Percentiles rank a stretch among this genome's conserved stretches.
phyloP scores from a whole-genome alignment of 1,284 basidiomycete genomes.

The Earliella scabrosa region DNA sequence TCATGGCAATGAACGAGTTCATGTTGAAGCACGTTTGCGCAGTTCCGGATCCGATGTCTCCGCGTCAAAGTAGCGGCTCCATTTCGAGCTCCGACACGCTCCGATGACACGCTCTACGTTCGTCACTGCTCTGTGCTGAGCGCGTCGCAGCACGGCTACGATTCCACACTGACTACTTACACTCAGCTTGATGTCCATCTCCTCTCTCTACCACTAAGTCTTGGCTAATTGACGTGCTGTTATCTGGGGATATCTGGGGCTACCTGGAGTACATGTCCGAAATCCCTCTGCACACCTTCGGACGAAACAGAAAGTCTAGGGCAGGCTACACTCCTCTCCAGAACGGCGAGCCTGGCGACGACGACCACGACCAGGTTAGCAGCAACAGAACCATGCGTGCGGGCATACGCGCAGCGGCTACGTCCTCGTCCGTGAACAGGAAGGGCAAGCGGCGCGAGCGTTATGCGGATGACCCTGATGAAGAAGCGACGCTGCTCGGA shows the following conservation, averaged over 20 bases:
- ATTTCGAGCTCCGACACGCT: too few species aligned
- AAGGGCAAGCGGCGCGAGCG: constrained; percentile 51
- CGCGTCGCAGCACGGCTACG: too few species aligned
- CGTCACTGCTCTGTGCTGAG: too few species aligned
- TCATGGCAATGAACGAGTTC: too few species aligned
- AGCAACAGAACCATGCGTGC: constrained; percentile 33
- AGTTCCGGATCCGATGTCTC: too few species aligned
- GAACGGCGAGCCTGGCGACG: constrained; percentile 36
- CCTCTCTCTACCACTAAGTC: constrained; percentile 1
- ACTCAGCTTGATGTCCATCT: constrained; percentile 12
- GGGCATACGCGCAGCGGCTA: constrained; percentile 42
- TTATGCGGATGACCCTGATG: constrained; percentile 65
- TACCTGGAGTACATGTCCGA: constrained; percentile 55
- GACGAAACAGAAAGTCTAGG: constrained; percentile 50
- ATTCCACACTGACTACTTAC: too few species aligned
- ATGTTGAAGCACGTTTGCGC: too few species aligned
- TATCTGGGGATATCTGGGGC: constrained; percentile 16
- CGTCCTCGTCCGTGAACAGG: constrained; percentile 37
- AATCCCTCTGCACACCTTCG: constrained; percentile 67
- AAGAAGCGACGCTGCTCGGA: constrained; percentile 54
- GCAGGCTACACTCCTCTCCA: constrained; percentile 51
- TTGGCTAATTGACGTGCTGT: constrained; percentile 8
- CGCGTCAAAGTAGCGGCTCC: too few species aligned
- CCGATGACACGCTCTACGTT: too few species aligned
- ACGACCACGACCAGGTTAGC: constrained; percentile 39